Conservation (phyloP, 257 asterid genomes). For the Plantago elongata region DNA sequence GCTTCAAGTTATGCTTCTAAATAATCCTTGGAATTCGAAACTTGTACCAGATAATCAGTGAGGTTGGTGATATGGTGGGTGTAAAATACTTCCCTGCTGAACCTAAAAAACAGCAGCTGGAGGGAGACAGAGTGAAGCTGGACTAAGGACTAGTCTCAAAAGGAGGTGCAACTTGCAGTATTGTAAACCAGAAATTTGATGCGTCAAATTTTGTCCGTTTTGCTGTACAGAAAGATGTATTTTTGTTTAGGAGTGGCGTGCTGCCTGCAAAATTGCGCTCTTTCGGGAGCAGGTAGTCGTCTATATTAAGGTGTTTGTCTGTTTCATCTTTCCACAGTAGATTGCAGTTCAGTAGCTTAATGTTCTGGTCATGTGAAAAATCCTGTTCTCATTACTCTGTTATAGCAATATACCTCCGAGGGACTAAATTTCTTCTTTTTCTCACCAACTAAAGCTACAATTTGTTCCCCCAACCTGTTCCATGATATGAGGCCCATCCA, state of each 20-base stretch:
- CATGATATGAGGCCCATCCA: too few species aligned
- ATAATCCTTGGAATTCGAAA: background rate
- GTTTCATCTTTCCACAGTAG: too few species aligned
- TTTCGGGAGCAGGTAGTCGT: background rate
- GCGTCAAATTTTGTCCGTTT: conserved; percentile 15
- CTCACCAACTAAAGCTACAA: background rate
- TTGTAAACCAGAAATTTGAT: background rate
- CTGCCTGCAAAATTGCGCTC: background rate
- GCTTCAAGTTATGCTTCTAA: background rate
- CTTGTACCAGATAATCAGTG: conserved; percentile 57
- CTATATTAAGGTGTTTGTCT: background rate
- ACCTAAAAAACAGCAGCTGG: conserved; percentile 70
- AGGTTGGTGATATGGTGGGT: conserved; percentile 79
- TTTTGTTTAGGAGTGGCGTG: conserved; percentile 9
- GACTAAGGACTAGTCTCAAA: conserved; percentile 30
- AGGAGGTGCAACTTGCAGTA: conserved; percentile 3
- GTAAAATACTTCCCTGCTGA: conserved; percentile 85
- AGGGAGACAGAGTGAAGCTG: conserved; percentile 56
- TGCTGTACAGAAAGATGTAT: conserved; percentile 17
- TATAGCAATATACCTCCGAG: too few species aligned
- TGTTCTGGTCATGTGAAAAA: too few species aligned
- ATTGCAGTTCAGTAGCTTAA: too few species aligned
- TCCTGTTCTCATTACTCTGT: too few species aligned
- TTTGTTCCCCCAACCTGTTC: background rate
- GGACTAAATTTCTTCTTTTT: too few species aligned